Percentiles rank a stretch among this genome's conserved stretches.
Conservation (phyloP, 768 basidiomycete genomes). For the Tricholoma terreum region DNA sequence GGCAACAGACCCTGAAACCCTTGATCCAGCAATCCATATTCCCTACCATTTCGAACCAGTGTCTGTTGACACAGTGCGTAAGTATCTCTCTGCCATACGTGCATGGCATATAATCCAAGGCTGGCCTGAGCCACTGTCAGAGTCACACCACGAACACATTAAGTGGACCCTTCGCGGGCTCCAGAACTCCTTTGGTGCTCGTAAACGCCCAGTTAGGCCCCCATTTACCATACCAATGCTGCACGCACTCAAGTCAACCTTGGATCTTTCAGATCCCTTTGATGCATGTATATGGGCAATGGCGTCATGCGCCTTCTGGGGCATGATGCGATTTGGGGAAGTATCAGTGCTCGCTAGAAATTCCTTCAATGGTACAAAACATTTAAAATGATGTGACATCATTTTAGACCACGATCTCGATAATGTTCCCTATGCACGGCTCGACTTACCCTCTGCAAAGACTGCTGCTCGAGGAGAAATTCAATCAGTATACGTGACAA, state of each 20-base stretch:
- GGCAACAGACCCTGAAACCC: not conserved
- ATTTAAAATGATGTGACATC: conserved; percentile 23
- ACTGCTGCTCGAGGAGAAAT: too few species aligned
- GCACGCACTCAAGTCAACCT: not conserved
- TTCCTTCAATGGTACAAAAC: conserved; percentile 16
- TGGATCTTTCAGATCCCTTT: not conserved
- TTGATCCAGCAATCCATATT: not conserved
- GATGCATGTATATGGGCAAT: conserved; percentile 40
- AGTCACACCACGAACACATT: not conserved
- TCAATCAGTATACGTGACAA: too few species aligned
- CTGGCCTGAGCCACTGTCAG: not conserved
- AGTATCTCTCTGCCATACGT: not conserved
- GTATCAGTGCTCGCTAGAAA: conserved; percentile 22
- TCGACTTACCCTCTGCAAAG: conserved; percentile 34
- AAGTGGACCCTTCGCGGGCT: not conserved
- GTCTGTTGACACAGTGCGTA: not conserved
- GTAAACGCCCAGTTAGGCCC: not conserved
- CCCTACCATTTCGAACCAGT: not conserved
- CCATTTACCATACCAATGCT: not conserved
- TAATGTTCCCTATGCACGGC: conserved; percentile 22
- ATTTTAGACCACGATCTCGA: conserved; percentile 21
- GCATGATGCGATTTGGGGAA: conserved; percentile 38
- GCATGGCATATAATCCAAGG: not conserved
- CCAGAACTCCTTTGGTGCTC: not conserved
- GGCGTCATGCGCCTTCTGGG: conserved; percentile 36